A percentile compares a stretch with the other conserved stretches of the same genome.
These are phyloP conservation scores for Podila horticola DNA, from an alignment of 192 early-diverging fungal species.

Conservation along the genomic window DNA sequence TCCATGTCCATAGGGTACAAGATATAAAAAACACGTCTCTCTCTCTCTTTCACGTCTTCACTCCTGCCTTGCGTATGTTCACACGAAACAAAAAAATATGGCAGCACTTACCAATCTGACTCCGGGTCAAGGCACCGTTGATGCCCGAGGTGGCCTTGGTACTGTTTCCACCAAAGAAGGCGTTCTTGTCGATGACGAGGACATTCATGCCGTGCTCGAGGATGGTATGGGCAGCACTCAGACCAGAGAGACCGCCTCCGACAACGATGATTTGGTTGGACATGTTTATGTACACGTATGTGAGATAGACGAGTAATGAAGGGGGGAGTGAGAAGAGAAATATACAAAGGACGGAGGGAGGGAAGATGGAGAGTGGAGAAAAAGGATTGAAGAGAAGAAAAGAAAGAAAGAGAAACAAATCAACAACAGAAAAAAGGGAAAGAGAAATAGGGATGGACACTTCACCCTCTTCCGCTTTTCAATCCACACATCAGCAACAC, in stretches of 20 bases:
- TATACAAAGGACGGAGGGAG: not conserved
- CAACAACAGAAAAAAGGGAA: constrained; percentile 7
- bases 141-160: constrained; percentile 99
- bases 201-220: constrained; percentile 88
- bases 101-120: constrained; percentile 70
- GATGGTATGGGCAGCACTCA: constrained; percentile 88
- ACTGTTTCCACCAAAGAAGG: constrained; percentile 95
- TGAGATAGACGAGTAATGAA: not conserved
- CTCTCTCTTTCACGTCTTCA: too few relatives aligned
- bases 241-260: constrained; percentile 91
- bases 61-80: too few relatives aligned
- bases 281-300: constrained; percentile 8
- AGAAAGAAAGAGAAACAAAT: not conserved
- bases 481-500: too few relatives aligned
- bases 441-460: constrained; percentile 2
- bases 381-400: not conserved
- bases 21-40: too few relatives aligned
- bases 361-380: not conserved
- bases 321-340: constrained; percentile 3
- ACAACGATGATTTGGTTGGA: constrained; percentile 79
- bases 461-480: too few relatives aligned
- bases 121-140: constrained; percentile 91
- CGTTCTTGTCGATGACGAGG: constrained; percentile 87
- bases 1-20: too few relatives aligned
- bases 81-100: not conserved